Base-by-base conservation (phyloP, 1,284 basidiomycete species). In the Megacollybia platyphylla region DNA sequence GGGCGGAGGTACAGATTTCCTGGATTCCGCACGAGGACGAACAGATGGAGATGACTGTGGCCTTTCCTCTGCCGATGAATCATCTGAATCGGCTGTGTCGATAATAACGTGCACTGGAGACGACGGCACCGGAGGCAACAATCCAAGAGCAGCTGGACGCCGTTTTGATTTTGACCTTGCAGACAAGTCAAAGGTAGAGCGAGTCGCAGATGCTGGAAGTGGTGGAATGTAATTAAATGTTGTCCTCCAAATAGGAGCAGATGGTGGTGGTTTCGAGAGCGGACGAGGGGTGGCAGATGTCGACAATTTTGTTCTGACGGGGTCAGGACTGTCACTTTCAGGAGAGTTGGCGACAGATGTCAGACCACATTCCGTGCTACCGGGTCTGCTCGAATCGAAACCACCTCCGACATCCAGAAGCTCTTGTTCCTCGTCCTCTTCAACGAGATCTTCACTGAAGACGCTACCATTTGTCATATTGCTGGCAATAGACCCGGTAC, bases 381-480 rank as follows among this genome's bases (percentile, higher is more conserved):
- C 61, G 29, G 58, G 60, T 30, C 52, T 57, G 5, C 59, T 62
- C 32, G 66, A 65, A 47, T 83, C 79, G 51, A 83, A 85, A 17
- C 73, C 71, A 44, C 77, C 71, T 39, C 79, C 74, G n/a, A 81
- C 57, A 38, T 79, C 78, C 27, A 85, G 63, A 1, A 86, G 60
- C 44, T 77, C 79, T 44, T 71, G 62, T 50, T 87, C 81, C 54
- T 87, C 85, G 27, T 86, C 82, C 49, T 84, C 83, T 53, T 87
- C 86, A 13, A 87, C 74, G 6, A 87, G 69, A 44, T 87, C 71
- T 56, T 88, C 85, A 51, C 81, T 87, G 37, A 86, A 58, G 30
- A 83, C 63, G 54, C 82, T 87, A 48, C 71, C 72, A 36, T 60
- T 68, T 0, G 79, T 84, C 48, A 64, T 62, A 51, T 71, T 75